A percentile compares a stretch with the other conserved stretches of the same genome.
These are phyloP conservation scores for Punica granatum DNA, from an alignment of 345 rosid genomes.

Conservation along the genomic window DNA sequence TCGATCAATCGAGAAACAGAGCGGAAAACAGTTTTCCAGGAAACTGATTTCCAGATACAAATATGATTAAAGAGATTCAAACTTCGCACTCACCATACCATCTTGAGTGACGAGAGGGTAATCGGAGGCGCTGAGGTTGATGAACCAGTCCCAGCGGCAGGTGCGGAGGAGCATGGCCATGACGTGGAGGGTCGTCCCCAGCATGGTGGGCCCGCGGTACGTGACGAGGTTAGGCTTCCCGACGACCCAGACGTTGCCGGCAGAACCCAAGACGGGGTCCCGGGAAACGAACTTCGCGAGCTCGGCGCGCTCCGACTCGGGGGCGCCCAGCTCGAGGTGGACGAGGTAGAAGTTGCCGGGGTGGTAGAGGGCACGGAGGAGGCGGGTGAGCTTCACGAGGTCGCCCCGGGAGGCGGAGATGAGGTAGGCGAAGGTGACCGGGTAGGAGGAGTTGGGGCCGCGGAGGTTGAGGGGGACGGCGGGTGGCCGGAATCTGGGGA, in stretches of 20 bases:
- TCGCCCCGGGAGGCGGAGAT: slow-evolving; percentile 84
- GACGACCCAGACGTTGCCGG: slow-evolving; percentile 75
- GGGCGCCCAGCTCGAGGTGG: slow-evolving; percentile 68
- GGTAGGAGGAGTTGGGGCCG: slow-evolving; percentile 37
- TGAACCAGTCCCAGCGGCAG: slow-evolving; percentile 93
- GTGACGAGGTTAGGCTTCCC: slow-evolving; percentile 77
- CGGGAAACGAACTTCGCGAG: slow-evolving; percentile 43
- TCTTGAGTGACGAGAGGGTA: slow-evolving; percentile 89
- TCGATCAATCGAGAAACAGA: too few species aligned
- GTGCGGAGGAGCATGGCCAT: slow-evolving; percentile 66
- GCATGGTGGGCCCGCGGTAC: slow-evolving; percentile 94
- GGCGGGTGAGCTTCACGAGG: slow-evolving; percentile 41
- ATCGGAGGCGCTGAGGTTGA: slow-evolving; percentile 97
- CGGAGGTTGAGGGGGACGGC: slow-evolving; percentile 22
- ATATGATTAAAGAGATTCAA: not conserved
- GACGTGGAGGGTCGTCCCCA: slow-evolving; percentile 76
- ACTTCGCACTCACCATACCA: slow-evolving; percentile 90
- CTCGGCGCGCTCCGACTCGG: slow-evolving; percentile 42
- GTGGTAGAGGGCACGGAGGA: slow-evolving; percentile 63
- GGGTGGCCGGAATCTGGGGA: slow-evolving; percentile 37
- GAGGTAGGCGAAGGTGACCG: slow-evolving; percentile 66
- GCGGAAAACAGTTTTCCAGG: not conserved
- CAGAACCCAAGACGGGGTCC: slow-evolving; percentile 41
- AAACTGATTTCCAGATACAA: not conserved
- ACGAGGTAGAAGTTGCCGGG: slow-evolving; percentile 72